These are phyloP conservation scores for Gonium pectorale DNA, from an alignment of 139 green algal species.

Conservation along the genomic window DNA sequence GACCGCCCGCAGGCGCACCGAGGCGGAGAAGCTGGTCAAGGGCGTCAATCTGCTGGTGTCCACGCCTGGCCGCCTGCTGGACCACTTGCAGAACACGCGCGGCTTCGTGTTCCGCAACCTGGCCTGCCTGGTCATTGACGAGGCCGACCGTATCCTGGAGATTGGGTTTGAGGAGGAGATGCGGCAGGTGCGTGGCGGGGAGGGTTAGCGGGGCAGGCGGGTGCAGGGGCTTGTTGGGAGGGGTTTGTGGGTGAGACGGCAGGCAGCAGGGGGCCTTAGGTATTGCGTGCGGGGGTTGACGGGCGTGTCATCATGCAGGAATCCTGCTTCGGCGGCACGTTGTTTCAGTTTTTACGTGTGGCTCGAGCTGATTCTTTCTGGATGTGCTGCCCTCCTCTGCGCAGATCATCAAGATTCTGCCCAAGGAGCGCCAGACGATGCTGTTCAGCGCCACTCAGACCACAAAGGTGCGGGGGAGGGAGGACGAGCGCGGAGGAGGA, in stretches of 20 bases:
- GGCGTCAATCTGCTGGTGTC: conserved; percentile 96
- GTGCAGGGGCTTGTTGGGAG: too few species aligned
- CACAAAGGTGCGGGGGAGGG: conserved; percentile 87
- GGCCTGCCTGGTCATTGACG: conserved; percentile 95
- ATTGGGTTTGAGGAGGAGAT: conserved; percentile 99
- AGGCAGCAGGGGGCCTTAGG: too few species aligned
- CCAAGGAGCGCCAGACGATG: conserved; percentile 97
- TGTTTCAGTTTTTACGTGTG: too few species aligned
- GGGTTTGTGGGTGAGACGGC: too few species aligned
- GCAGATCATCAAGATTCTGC: conserved; percentile 95
- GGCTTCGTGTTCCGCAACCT: conserved; percentile 85
- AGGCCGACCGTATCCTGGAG: conserved; percentile 98
- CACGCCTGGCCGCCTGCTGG: conserved; percentile 95
- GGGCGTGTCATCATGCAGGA: too few species aligned
- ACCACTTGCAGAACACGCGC: conserved; percentile 95
- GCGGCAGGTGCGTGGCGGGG: conserved; percentile 56
- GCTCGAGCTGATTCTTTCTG: too few species aligned
- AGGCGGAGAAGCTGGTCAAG: conserved; percentile 96
- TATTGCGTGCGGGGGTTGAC: too few species aligned
- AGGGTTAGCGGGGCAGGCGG: neutral
- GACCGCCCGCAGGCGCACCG: conserved; percentile 70
- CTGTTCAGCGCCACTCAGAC: conserved; percentile 98
- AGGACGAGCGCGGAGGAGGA: too few species aligned
- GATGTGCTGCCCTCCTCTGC: neutral
- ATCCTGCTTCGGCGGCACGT: too few species aligned